phyloP scores from a whole-genome alignment of 2,329 filamentous ascomycete genomes.

The Neonectria neomacrospora region DNA sequence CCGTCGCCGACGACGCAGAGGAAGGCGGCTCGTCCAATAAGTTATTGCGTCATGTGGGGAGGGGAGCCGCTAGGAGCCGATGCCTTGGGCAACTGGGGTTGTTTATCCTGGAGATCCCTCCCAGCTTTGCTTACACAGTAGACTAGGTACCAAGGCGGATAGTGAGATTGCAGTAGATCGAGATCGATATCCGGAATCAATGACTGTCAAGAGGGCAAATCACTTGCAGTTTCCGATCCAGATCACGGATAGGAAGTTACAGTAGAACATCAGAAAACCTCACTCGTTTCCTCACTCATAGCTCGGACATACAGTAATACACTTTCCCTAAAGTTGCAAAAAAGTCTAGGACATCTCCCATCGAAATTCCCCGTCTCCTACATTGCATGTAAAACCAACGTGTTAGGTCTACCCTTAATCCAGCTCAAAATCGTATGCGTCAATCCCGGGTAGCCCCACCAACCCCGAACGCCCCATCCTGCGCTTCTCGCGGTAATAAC shows the following conservation, averaged over 20 bases:
- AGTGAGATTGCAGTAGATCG: neutral
- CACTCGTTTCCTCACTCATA: no score
- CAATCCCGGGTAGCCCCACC: neutral
- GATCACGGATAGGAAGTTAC: no score
- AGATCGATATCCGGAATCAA: neutral
- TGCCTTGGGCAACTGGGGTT: neutral
- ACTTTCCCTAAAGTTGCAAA: no score
- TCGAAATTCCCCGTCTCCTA: no score
- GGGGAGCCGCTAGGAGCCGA: neutral
- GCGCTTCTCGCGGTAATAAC: neutral
- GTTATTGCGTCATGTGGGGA: slow-evolving; percentile 25
- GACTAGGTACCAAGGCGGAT: neutral
- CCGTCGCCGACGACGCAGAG: neutral
- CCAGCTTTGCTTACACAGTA: neutral
- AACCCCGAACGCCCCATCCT: neutral
- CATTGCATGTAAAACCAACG: no score
- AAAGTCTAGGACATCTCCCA: no score
- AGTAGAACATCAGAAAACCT: no score
- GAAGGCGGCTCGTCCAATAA: neutral
- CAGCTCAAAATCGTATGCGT: neutral
- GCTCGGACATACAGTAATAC: no score
- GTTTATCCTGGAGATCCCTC: neutral
- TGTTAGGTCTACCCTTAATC: no score
- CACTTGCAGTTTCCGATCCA: no score
- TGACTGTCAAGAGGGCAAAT: no score